Evolutionary conservation across 192 early-diverging fungal species (phyloP), one percentile per base, ranked within the genome.

Genomic region (Phycomyces blakesleeanus): DNA sequence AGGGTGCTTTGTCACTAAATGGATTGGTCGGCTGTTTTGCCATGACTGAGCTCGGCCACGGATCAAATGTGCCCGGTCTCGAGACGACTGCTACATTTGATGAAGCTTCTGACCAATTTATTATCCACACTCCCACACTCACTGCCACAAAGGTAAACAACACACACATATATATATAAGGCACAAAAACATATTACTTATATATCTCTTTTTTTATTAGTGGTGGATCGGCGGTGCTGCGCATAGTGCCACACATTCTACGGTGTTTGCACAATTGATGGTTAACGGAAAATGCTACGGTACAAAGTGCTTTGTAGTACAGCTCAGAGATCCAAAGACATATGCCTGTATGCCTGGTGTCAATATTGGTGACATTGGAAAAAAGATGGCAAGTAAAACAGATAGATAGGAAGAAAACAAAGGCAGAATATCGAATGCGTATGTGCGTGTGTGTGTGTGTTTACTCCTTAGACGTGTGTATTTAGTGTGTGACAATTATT

Each of bases 221-320:
- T 96, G 94, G 94, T 96, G 94, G 94, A 96, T 96, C 72, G 94
- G 94, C 65, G 92, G 91, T 57, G 94, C 94, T 15, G 94, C 92
- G n/a, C 91, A 93, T 66, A 88, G 89, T 10, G 92, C 92, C 39
- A 93, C 91, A 1, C 89, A 91, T 74, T 79, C 83, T 39, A 80
- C 87, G 16, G 87, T 92, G 8, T 93, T 91, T 69, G 93, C 92
- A 12, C 91, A 93, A 76, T 83, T 94, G 29, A 74, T 89, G 26
- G 89, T 94, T 40, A 87, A 87, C 52, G 89, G 87, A 58, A 89
- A 90, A 72, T 67, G 79, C 50, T 88, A 93, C 69, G 94, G 94
- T 55, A 85, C 88, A 67, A 92, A 93, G 78, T 88, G 87, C 54
- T 96, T 96, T 69, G 79, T 96, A 5, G 92, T 96, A 26, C 94